Evolutionary conservation across 2,329 filamentous ascomycete genomes (phyloP), one percentile per base, ranked within the genome.

Genomic region (Ascomycota sp.): DNA sequence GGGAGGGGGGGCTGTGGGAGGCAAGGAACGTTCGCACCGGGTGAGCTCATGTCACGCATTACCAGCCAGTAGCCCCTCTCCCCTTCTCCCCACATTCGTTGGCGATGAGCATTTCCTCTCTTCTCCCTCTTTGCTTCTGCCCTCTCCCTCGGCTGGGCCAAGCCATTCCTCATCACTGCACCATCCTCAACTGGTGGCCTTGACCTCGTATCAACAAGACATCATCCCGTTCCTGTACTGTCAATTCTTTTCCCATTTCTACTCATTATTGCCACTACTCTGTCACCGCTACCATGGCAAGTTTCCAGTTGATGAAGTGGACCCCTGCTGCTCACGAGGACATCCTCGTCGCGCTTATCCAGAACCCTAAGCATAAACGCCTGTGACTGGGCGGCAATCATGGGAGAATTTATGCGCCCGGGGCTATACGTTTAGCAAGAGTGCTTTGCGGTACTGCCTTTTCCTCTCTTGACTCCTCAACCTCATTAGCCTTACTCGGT

Each of bases 261-360:
- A n/a, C n/a, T n/a, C n/a, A n/a, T 23, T 23, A 10, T 7, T 10
- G 21, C 21, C 21, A 23, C 21, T 7, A 23, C 7, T 23, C 10
- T 10, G 21, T 10, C 7, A 7, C 7, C 21, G 21, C 10, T 7
- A 20, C 9, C 17, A 52, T 51, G 48, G 33, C 40, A 26, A 36
- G 36, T n/a, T 43, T 47, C 23, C 40, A 45, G 32, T 34, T 40
- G 11, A 53, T 51, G 38, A 48, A 43, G 22, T 65, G 60, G 59
- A 51, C 51, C 20, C 40, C 48, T 5, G 43, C 46, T 7, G 48
- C 53, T 12, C 57, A 64, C 27, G 44, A 57, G 33, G 56, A 57
- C 25, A 53, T 65, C 25, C 47, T 65, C 23, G 32, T 54, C 6
- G 51, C 50, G 20, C 33, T 63, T 17, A 41, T 56, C n/a, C 45